phyloP scores from a whole-genome alignment of 805 yeast species.

The Saturnispora ahearnii region DNA sequence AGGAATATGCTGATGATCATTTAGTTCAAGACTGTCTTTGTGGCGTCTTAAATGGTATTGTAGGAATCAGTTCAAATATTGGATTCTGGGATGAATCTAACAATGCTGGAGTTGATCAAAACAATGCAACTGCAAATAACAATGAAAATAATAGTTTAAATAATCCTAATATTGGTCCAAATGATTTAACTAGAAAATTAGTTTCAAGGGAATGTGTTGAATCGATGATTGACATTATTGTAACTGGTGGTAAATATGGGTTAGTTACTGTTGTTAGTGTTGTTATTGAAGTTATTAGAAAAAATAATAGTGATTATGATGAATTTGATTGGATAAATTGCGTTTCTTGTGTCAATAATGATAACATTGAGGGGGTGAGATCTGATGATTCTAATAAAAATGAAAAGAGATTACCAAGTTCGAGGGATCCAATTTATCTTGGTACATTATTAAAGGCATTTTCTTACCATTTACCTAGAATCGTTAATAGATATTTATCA shows the following conservation, averaged over 20 bases:
- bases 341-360: conserved; percentile 11
- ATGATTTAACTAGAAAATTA: conserved; percentile 82
- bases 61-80: conserved; percentile 38
- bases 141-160: conserved; percentile 29
- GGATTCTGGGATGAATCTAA: conserved; percentile 27
- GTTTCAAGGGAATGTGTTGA: conserved; percentile 63
- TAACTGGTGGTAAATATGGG: conserved; percentile 67
- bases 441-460: conserved; percentile 77
- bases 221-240: conserved; percentile 65
- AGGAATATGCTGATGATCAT: conserved; percentile 23
- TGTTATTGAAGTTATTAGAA: conserved; percentile 85
- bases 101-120: conserved; percentile 3
- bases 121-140: conserved; percentile 46
- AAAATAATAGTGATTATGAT: conserved; percentile 94
- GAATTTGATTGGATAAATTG: conserved; percentile 30
- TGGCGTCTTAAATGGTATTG: conserved; percentile 85
- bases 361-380: conserved; percentile 3
- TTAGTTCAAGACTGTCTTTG: conserved; percentile 34
- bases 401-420: conserved; percentile 57
- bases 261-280: conserved; percentile 91
- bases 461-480: conserved; percentile 35
- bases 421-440: conserved; percentile 85
- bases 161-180: conserved; percentile 90
- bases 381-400: neutral
- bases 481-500: conserved; percentile 26